Conservation (phyloP, 306 rosid species). For the Abrus precatorius region DNA sequence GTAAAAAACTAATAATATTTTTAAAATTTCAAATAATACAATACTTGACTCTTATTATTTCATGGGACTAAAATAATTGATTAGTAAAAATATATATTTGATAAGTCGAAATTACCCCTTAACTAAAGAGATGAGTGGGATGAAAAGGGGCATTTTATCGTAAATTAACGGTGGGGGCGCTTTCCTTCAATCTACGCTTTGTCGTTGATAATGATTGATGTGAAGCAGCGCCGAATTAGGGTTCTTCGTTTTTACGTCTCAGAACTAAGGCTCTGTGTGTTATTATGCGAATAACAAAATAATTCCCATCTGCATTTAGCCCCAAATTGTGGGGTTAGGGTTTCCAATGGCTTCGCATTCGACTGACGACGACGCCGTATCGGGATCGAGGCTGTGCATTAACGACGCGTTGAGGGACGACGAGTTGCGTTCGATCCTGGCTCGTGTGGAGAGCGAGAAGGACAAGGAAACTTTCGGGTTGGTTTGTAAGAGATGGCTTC, state of each 20-base stretch:
- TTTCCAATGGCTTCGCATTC: conserved; percentile 59
- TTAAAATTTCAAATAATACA: too few relatives aligned
- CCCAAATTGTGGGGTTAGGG: conserved; percentile 45
- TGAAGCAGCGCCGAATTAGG: conserved; percentile 7
- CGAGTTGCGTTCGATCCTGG: conserved; percentile 83
- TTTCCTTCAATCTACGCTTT: neutral
- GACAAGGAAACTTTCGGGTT: conserved; percentile 88
- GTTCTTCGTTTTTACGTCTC: neutral
- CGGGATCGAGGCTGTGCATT: conserved; percentile 56
- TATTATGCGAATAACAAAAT: neutral
- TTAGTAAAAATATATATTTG: too few relatives aligned
- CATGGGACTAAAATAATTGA: too few relatives aligned
- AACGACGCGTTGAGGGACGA: conserved; percentile 79
- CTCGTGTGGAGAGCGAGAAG: conserved; percentile 64
- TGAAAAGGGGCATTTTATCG: neutral
- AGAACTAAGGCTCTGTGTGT: neutral
- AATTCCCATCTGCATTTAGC: conserved; percentile 5
- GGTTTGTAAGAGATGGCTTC: conserved; percentile 93
- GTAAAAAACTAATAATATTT: too few relatives aligned
- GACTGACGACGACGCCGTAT: conserved; percentile 15
- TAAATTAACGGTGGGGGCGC: conserved; percentile 20
- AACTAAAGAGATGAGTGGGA: too few relatives aligned
- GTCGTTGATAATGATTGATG: neutral
- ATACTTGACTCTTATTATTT: too few relatives aligned
- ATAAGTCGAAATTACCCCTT: conserved; percentile 1